Percentiles rank a stretch among this genome's conserved stretches.
These are phyloP conservation scores for Hebeloma cylindrosporum DNA, from an alignment of 768 basidiomycete genomes.

Conservation along the genomic window DNA sequence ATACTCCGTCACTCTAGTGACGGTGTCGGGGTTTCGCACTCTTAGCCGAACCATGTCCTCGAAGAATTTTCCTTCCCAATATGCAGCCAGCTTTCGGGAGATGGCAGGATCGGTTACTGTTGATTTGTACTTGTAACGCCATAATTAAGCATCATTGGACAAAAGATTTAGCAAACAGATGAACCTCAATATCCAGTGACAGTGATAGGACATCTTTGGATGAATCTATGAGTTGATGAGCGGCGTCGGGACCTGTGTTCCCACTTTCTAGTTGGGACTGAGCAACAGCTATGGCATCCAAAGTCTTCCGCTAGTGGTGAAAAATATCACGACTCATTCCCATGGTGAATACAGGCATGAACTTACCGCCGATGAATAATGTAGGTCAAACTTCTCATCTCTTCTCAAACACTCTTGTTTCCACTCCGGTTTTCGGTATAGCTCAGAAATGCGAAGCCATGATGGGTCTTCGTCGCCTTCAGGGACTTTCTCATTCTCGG, in stretches of 20 bases:
- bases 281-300: slow-evolving; percentile 54
- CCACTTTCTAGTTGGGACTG: slow-evolving; percentile 42
- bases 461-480: slow-evolving; percentile 48
- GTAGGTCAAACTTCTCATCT: slow-evolving; percentile 93
- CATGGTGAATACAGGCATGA: slow-evolving; percentile 12
- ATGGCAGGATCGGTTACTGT: slow-evolving; percentile 87
- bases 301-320: slow-evolving; percentile 44
- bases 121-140: slow-evolving; percentile 56
- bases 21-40: slow-evolving; percentile 83
- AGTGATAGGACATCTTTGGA: slow-evolving; percentile 76
- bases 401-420: slow-evolving; percentile 68
- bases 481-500: slow-evolving; percentile 44
- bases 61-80: slow-evolving; percentile 92
- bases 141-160: slow-evolving; percentile 8
- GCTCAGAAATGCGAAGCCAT: slow-evolving; percentile 57
- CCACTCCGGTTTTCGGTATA: slow-evolving; percentile 58
- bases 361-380: slow-evolving; percentile 76
- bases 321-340: slow-evolving; percentile 15
- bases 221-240: slow-evolving; percentile 63
- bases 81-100: slow-evolving; percentile 75
- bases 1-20: slow-evolving; percentile 96
- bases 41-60: slow-evolving; percentile 87
- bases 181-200: slow-evolving; percentile 73
- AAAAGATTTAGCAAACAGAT: background rate
- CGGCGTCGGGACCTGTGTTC: slow-evolving; percentile 40